These are phyloP conservation scores for Schizonepeta tenuifolia DNA, from an alignment of 257 asterid genomes.

Conservation along the genomic window DNA sequence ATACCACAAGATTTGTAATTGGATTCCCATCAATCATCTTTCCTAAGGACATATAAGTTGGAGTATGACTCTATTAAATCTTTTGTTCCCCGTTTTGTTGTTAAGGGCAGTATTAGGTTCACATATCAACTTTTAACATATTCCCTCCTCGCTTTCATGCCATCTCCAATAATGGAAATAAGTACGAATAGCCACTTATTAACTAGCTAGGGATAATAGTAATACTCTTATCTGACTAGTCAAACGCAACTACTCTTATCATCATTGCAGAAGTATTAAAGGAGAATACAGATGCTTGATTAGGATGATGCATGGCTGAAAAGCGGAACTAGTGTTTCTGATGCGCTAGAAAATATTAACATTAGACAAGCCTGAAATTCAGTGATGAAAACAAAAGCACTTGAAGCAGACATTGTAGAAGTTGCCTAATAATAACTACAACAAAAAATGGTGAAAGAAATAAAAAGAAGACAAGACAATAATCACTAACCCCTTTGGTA, in stretches of 20 bases:
- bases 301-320: constrained; percentile 16
- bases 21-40: constrained; percentile 10
- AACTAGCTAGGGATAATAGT: not conserved
- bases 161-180: constrained; percentile 4
- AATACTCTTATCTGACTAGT: constrained; percentile 18
- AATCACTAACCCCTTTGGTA: constrained; percentile 69
- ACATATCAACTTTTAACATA: constrained; percentile 21
- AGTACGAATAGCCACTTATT: constrained; percentile 23
- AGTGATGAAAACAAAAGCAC: constrained; percentile 23
- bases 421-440: not conserved
- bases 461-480: constrained; percentile 27
- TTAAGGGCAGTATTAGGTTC: constrained; percentile 19
- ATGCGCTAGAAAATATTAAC: constrained; percentile 2
- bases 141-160: constrained; percentile 9
- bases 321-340: not conserved
- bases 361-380: not conserved
- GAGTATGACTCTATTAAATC: constrained; percentile 19
- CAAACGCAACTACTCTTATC: not conserved
- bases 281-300: constrained; percentile 3
- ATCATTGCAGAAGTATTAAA: constrained; percentile 15
- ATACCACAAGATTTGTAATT: constrained; percentile 21
- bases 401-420: constrained; percentile 11
- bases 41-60: constrained; percentile 2
- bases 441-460: constrained; percentile 4
- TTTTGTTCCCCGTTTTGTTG: constrained; percentile 1